Evolutionary conservation across 2,329 filamentous ascomycete genomes (phyloP), one percentile per base, ranked within the genome.

Genomic region (Fusarium torreyae): DNA sequence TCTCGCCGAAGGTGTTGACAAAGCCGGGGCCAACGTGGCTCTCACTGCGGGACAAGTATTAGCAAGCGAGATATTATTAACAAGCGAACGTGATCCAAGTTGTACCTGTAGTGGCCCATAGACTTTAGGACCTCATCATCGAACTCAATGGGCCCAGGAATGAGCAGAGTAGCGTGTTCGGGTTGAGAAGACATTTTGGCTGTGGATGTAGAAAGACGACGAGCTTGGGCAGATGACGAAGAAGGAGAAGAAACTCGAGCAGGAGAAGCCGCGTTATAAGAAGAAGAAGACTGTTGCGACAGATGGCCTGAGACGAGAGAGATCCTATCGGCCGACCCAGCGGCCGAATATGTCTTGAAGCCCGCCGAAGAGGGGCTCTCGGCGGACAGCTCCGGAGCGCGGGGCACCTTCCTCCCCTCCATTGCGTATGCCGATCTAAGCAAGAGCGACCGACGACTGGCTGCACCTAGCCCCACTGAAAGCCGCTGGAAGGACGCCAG

Each of bases 61-160:
- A 73, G 56, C 20, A 59, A 36, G 18, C 28, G 20, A 50, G 33
- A 7, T 36, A 22, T 56, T 28, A 36, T 33, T n/a, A 36, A 55
- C 52, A 38, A 52, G 17, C 14, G 40, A n/a, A 18, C 18, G 18
- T 42, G 31, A 24, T 38, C 31, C 39, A 40, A 22, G 39, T 72
- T 71, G 59, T 57, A 82, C 92, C 92, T 95, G 84, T 92, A 97
- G 83, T 97, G 94, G 85, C 92, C 91, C 95, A 98, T 98, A 66
- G 94, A 93, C 81, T 94, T 89, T 53, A 98, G 89, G 65, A 98
- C 95, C 48, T 91, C 94, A 95, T 98, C 95, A 80, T 98, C 95
- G 78, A 98, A 98, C 84, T 98, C 95, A 81, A 98, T 97, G 77
- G 96, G 96, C 69, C 96, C 96, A 50, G 96, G 96, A 77, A 99